Evolutionary conservation across 176 grass and related monocot species (phyloP).

Genomic region (Saccharum officinarum): DNA sequence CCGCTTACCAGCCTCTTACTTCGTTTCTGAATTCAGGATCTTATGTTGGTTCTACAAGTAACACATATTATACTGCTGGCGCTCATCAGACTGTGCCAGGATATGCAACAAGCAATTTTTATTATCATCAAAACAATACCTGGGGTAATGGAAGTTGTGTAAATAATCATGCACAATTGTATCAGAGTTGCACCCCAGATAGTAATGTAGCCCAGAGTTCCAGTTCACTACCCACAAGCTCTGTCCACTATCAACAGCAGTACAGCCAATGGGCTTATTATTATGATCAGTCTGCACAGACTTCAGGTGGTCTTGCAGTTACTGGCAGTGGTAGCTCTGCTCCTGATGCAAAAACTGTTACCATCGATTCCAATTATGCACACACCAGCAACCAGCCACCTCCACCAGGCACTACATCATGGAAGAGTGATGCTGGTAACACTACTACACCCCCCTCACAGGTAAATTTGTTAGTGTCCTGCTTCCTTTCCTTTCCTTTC

Average conservation of each 20-base stretch:
- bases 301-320: constrained; percentile 37
- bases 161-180: constrained; percentile 41
- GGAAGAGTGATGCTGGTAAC: constrained; percentile 56
- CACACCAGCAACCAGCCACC: constrained; percentile 69
- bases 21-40: constrained; percentile 91
- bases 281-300: constrained; percentile 56
- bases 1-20: constrained; percentile 80
- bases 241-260: constrained; percentile 62
- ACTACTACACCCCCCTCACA: constrained; percentile 43
- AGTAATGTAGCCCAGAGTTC: constrained; percentile 48
- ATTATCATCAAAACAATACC: constrained; percentile 71
- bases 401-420: constrained; percentile 77
- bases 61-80: constrained; percentile 93
- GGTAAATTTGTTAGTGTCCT: constrained; percentile 45
- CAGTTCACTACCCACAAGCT: constrained; percentile 52
- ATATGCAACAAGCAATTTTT: constrained; percentile 58
- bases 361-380: constrained; percentile 37
- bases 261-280: constrained; percentile 70
- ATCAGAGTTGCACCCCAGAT: constrained; percentile 55
- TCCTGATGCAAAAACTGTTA: constrained; percentile 26
- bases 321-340: constrained; percentile 33
- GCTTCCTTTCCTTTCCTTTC: too few species aligned
- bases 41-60: constrained; percentile 66
- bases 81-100: constrained; percentile 70
- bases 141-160: constrained; percentile 53